Conservation (phyloP, 805 yeast species). For the Phaffomyces thermotolerans region DNA sequence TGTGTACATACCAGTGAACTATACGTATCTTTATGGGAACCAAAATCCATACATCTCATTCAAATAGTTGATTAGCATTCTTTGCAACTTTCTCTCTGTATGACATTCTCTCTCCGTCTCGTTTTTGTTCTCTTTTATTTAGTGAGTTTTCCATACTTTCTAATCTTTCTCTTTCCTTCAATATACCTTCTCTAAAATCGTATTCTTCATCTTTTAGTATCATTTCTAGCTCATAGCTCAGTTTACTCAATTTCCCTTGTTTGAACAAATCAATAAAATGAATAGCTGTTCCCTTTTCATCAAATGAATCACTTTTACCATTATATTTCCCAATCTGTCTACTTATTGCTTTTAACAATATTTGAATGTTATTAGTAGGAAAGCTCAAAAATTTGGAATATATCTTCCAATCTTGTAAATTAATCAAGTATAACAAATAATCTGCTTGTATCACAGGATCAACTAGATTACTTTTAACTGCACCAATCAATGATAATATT, state of each 20-base stretch:
- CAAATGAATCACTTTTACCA: slow-evolving; percentile 30
- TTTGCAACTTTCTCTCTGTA: slow-evolving; percentile 16
- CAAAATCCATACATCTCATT: too few species aligned
- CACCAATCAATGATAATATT: slow-evolving; percentile 63
- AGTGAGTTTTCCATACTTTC: slow-evolving; percentile 17
- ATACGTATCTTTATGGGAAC: too few species aligned
- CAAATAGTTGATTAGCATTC: slow-evolving; percentile 21
- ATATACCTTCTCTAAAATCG: slow-evolving; percentile 10
- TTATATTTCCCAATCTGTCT: slow-evolving; percentile 28
- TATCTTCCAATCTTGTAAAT: slow-evolving; percentile 39
- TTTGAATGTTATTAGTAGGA: slow-evolving; percentile 70
- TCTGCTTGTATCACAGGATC: slow-evolving; percentile 88
- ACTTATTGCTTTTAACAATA: slow-evolving; percentile 45
- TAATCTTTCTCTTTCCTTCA: slow-evolving; percentile 15
- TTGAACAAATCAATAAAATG: slow-evolving; percentile 58
- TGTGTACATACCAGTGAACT: too few species aligned
- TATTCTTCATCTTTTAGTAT: slow-evolving; percentile 8
- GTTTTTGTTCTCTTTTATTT: slow-evolving; percentile 11
- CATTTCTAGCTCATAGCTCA: slow-evolving; percentile 20
- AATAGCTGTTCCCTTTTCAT: slow-evolving; percentile 55
- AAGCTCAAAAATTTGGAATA: slow-evolving; percentile 35
- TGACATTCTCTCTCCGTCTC: slow-evolving; percentile 8
- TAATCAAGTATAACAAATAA: slow-evolving; percentile 67
- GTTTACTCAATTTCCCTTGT: slow-evolving; percentile 37
- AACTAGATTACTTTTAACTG: slow-evolving; percentile 58